A percentile compares a stretch with the other conserved stretches of the same genome.
Evolutionary conservation across 192 early-diverging fungal species (phyloP).

Genomic region (Entomortierella beljakovae): DNA sequence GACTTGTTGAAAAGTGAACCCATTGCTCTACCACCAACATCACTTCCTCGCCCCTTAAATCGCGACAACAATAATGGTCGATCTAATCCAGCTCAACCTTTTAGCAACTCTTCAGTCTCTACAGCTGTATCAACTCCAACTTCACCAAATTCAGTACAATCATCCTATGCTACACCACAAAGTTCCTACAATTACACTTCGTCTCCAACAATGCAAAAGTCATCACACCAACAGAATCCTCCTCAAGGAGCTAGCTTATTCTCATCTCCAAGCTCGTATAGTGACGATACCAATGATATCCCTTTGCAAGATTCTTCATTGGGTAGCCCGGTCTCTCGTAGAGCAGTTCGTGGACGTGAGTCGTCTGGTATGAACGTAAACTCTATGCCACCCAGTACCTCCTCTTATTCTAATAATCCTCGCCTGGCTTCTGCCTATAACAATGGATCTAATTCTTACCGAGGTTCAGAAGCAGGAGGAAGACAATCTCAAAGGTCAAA

Average conservation of each 20-base stretch:
- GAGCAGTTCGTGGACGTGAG: slow-evolving; percentile 38
- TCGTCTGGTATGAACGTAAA: slow-evolving; percentile 6
- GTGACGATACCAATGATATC: background rate
- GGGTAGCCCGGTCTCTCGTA: slow-evolving; percentile 9
- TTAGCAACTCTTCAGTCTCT: background rate
- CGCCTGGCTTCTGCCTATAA: background rate
- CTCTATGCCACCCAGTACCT: slow-evolving; percentile 31
- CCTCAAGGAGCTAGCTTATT: background rate
- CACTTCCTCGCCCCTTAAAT: slow-evolving; percentile 39
- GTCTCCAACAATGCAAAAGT: slow-evolving; percentile 1
- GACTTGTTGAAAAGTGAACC: slow-evolving; percentile 21
- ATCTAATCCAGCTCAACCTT: slow-evolving; percentile 2
- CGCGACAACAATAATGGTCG: slow-evolving; percentile 10
- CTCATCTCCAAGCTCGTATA: slow-evolving; percentile 1
- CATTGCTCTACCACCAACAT: slow-evolving; percentile 29
- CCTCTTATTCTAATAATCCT: background rate
- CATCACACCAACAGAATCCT: background rate
- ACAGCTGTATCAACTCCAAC: background rate
- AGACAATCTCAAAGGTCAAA: too few relatives aligned
- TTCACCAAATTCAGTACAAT: background rate
- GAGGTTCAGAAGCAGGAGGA: too few relatives aligned
- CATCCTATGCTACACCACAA: background rate
- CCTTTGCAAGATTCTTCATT: slow-evolving; percentile 9
- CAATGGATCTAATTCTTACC: slow-evolving; percentile 5
- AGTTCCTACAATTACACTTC: background rate